Base-by-base conservation (phyloP, 495 filamentous ascomycete genomes). In the Apodospora peruviana region DNA sequence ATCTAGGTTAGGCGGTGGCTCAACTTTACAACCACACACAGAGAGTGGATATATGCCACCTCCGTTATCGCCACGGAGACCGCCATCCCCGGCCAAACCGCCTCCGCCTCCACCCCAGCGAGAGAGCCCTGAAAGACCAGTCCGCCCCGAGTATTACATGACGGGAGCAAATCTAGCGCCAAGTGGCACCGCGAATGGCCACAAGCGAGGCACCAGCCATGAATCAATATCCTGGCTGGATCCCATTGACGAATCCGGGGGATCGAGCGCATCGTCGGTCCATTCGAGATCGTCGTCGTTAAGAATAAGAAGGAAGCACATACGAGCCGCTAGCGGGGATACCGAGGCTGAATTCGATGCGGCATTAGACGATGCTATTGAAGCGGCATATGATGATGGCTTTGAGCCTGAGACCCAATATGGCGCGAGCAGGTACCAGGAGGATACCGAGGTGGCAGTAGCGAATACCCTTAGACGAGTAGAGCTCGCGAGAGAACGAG, bases 331-430 rank as follows among this genome's bases (percentile, higher is more conserved):
- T 3, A 94, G 86, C 58, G 82, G 83, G 19, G 82, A 80, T 21
- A 95, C 90, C 0, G 89, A 95, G 58, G 88, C 91, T 17, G 91
- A 95, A 58, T 96, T 96, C 60, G 89, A 95, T 68, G 89, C 91
- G 25, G 94, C 94, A 23, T 71, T 97, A 25, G 93, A 98, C 72
- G 93, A 90, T 2, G 94, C 94, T 11, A 88, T 97, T 9, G 93
- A 97, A 63, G 91, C 91, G 34, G 93, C 93, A 18, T 97, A 96
- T 62, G 87, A 95, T 63, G 89, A 97, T 55, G 90, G 88, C 5
- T 86, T 87, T 57, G 91, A 95, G 57, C 86, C 87, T 5, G 85
- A 66, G 10, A 8, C 18, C 79, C 58, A 77, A 79, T 43, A 71
- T 70, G 12, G 65, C 68, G 24, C 62, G 64, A 27, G 61, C 9